Base-by-base conservation (phyloP, 768 basidiomycete genomes). In the Podaxis carcinomalis region DNA sequence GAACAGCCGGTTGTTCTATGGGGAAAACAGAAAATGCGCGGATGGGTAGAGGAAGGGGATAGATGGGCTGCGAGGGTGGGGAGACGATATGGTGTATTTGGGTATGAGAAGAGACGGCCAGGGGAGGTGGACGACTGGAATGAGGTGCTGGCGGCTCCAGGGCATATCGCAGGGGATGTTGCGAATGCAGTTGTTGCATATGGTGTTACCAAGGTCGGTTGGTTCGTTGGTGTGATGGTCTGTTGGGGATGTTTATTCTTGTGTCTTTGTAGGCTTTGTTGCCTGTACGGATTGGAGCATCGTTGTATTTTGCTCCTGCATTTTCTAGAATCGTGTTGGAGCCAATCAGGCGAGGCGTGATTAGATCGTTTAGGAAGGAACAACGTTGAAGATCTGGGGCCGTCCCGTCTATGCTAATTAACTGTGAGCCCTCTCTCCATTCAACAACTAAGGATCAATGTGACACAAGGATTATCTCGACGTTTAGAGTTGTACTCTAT, bases 181-280 rank as follows among this genome's bases (percentile, higher is more conserved):
- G 88, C 91, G 3, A 93, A 94, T 69, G 91, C 86, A 2, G 82
- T 93, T 7, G 76, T 92, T 51, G 93, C 93, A 2, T 96, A 95
- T 69, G 86, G 83, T 1, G 76, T 83, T 16, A 89, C 88, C 53
- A 94, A 94, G 82, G 93, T 89, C 66, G 57, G 68, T 56, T 59
- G 13, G 39, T 14, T n/a, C 10, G 16, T 27, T 35, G 16, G 6
- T 51, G 62, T 6, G 57, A 28, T 42, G 23, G 11, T n/a, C 1
- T 25, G 13, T 37, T 49, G 4, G 10, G 4, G 25, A 13, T 10
- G 25, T 14, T 21, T 49, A 23, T 49, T 16, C 19, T 23, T 49
- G 50, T 4, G 23, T 61, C 50, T 53, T 36, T 49, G 13, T 58
- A 94, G 92, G 90, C 89, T 0, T 67, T 93, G 9, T 70, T 93